Evolutionary conservation across 2,329 filamentous ascomycete species (phyloP), one percentile per base, ranked within the genome.

Genomic region (Alternaria alternata): DNA sequence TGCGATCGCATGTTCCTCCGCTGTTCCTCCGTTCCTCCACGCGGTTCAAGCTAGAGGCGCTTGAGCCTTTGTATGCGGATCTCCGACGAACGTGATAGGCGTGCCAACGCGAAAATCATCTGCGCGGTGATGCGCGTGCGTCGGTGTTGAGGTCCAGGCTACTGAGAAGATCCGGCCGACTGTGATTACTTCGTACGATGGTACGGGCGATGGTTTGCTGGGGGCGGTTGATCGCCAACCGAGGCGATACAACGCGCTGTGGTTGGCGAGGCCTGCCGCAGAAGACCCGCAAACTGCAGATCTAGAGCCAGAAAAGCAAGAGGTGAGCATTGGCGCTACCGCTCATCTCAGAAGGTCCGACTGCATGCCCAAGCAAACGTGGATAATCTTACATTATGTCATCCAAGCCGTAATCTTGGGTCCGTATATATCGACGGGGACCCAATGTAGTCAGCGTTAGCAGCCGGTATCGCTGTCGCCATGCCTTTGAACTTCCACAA

Each of bases 401-500:
- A n/a, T 38, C 34, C 34, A 7, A 6, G 34, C 16, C 5, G 14
- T 34, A 12, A 28, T 41, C 38, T 41, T 46, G 34, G 14, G 34
- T 38, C 12, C 42, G 22, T 46, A 46, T 49, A 36, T 32, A 16
- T 18, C 46, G 18, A 20, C 26, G 12, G 18, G 9, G 28, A 24
- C 14, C 24, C 24, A 24, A 53, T 36, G 51, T 39, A 42, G 39
- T 24, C 6, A 14, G 42, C 28, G 46, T 12, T n/a, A 51, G 28
- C n/a, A 44, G 28, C 24, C 48, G 20, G 41, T 44, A 24, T 34
- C 54, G 42, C 51, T 44, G 18, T 34, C 51, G 42, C 51, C 41
- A 61, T 63, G 57, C 54, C 62, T 39, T 26, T 22, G 30, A 36
- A 49, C 32, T 65, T 58, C 26, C 48, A 28, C 55, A 48, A 30